Base-by-base conservation (phyloP, 805 yeast species). In the Monosporozyma siamensis region DNA sequence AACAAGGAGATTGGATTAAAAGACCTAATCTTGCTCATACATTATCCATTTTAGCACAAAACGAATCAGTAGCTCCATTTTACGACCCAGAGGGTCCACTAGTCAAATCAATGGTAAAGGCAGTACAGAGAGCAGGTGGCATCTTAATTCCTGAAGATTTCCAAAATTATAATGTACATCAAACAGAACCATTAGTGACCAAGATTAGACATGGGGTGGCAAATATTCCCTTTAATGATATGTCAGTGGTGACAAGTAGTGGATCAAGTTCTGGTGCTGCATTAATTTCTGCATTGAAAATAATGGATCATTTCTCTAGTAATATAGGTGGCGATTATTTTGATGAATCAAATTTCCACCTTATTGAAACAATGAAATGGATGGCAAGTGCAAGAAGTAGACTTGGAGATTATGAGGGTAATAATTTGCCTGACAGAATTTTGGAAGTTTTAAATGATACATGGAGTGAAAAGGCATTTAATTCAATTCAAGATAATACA, bases 351-450 rank as follows among this genome's bases (percentile, higher is more conserved):
- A 67, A 78, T 2, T 97, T 85, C 54, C 69, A 84, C 43, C 56
- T 87, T 6, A 66, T 87, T 9, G 98, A 90, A 63, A 66, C 83
- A 3, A 86, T 90, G 95, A 90, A 90, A 62, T 90, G 96, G 95
- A 74, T 87, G 75, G 85, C 89, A 0, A 73, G 90, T 10, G 90
- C 82, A 0, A 71, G 97, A 48, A 77, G 89, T n/a, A 74, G 86
- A 51, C 69, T 90, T 21, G 97, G 97, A 0, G 96, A 87, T 54
- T 78, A 63, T 32, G 18, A 10, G 7, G 46, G 57, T 1, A 48
- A 44, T 11, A 44, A 50, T 10, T 54, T 65, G 27, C 61, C 63
- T 4, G 47, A 56, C 2, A 64, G 72, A 25, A 70, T 78, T 23
- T 46, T 58, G 0, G 67, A 72, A 39, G 73, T 78, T 35, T 54